Evolutionary conservation across 805 yeast genomes (phyloP).

Genomic region (Naumovozyma castellii): DNA sequence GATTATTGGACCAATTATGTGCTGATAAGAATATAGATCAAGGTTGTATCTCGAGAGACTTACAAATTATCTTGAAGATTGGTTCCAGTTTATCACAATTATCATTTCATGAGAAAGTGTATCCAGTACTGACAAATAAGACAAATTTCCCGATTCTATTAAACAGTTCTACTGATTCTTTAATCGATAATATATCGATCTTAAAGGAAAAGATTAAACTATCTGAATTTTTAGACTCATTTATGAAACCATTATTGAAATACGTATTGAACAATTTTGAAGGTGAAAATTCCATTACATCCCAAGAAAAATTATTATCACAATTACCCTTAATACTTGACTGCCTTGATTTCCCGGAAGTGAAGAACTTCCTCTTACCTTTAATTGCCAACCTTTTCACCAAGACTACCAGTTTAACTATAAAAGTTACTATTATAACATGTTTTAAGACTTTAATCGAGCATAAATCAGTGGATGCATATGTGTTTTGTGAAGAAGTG

Average conservation of each 20-base stretch:
- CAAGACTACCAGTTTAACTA: constrained; percentile 73
- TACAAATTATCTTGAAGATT: constrained; percentile 50
- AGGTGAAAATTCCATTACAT: constrained; percentile 19
- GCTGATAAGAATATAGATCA: constrained; percentile 33
- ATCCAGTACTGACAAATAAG: constrained; percentile 31
- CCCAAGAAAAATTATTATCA: constrained; percentile 45
- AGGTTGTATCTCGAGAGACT: constrained; percentile 30
- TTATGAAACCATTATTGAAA: constrained; percentile 25
- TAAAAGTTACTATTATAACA: constrained; percentile 59
- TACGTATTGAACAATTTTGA: constrained; percentile 17
- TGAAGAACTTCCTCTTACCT: constrained; percentile 72
- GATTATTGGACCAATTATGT: constrained; percentile 34
- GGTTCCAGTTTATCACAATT: constrained; percentile 63
- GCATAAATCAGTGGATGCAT: constrained; percentile 56
- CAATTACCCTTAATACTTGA: constrained; percentile 35
- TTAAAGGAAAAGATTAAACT: constrained; percentile 43
- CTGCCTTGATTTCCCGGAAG: constrained; percentile 53
- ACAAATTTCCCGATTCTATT: constrained; percentile 17
- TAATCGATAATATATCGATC: constrained; percentile 40
- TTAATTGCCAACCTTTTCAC: constrained; percentile 62
- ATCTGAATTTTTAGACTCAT: constrained; percentile 36
- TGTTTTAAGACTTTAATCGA: constrained; percentile 51
- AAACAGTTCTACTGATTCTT: constrained; percentile 25
- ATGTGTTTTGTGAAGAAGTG: constrained; percentile 63
- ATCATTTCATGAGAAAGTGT: constrained; percentile 64